Evolutionary conservation across 495 filamentous ascomycete species (phyloP), one percentile per base, ranked within the genome.

Genomic region (Penicillium parvum): DNA sequence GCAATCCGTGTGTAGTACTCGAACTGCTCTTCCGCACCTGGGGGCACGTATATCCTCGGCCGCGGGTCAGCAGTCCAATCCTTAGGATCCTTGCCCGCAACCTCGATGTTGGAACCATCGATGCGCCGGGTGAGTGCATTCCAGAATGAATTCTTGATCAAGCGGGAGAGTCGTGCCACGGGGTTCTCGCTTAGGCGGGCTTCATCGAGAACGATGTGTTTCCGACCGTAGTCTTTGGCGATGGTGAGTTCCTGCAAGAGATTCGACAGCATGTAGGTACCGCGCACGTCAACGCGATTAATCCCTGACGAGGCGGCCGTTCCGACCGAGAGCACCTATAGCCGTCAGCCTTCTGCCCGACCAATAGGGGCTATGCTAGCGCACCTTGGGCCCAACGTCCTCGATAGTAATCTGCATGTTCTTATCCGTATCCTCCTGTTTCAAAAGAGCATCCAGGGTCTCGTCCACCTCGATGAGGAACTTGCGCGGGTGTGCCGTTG

Each of bases 321-420:
- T 55, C 88, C 86, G 21, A 96, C 66, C 17, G 85, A 79, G 40
- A 96, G 69, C 22, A 84, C 79, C 79, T 89, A 50, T 18, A 28
- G 2, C 19, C 6, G 32, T 49, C 18, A 53, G 45, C 34, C 20
- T 26, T 5, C 4, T 15, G 6, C 12, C 7, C 23, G 4, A 18
- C 4, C 32, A n/a, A 19, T 27, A n/a, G 11, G 12, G 46, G 21
- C 50, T 27, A 34, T 22, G 32, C 15, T 4, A 34, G 18, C 35
- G 15, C 63, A 91, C 89, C 82, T 98, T 98, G 14, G 92, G 92
- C 9, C 92, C 92, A 43, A 73, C 68, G 68, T 97, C 92, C 59
- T 97, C 91, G 52, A 97, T 94, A 4, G 92, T 97, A 58, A 98
- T 98, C 63, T 96, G 88, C 69, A 83, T 83, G 60, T 97, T 95